Percentiles rank a stretch among this genome's conserved stretches.
Conservation (phyloP, 805 yeast species). For the Phaffomyces antillensis region DNA sequence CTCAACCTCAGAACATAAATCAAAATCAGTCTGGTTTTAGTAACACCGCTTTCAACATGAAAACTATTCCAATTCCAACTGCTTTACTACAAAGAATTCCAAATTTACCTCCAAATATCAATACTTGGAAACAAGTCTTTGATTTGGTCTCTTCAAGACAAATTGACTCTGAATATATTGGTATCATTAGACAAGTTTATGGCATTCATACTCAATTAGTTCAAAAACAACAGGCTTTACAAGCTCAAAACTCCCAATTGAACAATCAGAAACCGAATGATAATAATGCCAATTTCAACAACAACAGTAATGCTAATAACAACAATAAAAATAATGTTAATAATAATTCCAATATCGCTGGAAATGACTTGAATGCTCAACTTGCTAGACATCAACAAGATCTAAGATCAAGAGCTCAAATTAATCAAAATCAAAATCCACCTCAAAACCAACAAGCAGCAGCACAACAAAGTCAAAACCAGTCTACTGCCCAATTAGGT, state of each 20-base stretch:
- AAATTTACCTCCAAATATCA: conserved; percentile 67
- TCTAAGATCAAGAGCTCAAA: conserved; percentile 22
- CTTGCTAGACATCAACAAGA: conserved; percentile 27
- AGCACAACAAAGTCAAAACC: too few species aligned
- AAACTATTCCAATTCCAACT: conserved; percentile 66
- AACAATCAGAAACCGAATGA: neutral
- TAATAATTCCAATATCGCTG: conserved; percentile 14
- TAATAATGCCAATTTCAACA: neutral
- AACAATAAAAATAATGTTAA: conserved; percentile 20
- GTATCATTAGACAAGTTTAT: conserved; percentile 59
- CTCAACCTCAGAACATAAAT: conserved; percentile 1
- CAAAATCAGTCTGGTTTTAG: neutral
- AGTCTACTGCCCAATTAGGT: conserved; percentile 1
- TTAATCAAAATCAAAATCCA: neutral
- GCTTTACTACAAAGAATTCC: conserved; percentile 61
- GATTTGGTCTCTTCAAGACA: conserved; percentile 52
- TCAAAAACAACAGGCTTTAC: conserved; percentile 29
- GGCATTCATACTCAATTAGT: conserved; percentile 57
- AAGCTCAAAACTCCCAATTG: conserved; percentile 4
- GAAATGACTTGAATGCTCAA: conserved; percentile 16
- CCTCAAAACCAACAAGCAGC: too few species aligned
- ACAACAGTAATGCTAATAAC: neutral
- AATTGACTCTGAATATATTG: conserved; percentile 51
- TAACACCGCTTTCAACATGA: conserved; percentile 34
- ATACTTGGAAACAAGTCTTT: conserved; percentile 76